Evolutionary conservation across 331 rosid species (phyloP).

Genomic region (Telfairia occidentalis): DNA sequence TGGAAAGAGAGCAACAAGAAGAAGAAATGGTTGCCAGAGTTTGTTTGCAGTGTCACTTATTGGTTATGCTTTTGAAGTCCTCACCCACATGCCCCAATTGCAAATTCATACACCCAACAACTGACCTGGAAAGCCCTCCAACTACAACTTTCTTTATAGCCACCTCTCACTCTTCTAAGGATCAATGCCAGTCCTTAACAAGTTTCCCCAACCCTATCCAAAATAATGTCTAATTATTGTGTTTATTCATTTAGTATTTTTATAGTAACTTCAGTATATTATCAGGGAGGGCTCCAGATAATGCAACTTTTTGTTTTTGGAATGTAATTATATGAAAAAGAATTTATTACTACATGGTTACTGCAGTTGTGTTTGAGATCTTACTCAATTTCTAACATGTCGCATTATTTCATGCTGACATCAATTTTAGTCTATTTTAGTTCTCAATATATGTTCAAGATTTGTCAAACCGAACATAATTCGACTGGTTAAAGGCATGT

Average conservation of each 20-base stretch:
- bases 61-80: conserved; percentile 79
- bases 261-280: neutral
- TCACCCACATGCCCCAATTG: conserved; percentile 93
- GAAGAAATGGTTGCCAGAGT: conserved; percentile 82
- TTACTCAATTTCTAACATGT: neutral
- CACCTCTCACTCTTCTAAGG: neutral
- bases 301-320: neutral
- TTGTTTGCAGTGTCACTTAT: conserved; percentile 74
- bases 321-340: neutral
- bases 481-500: too few species aligned
- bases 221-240: conserved; percentile 1
- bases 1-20: conserved; percentile 22
- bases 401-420: too few species aligned
- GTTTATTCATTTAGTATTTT: neutral
- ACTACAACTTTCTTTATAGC: conserved; percentile 32
- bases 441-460: too few species aligned
- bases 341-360: neutral
- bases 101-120: conserved; percentile 64
- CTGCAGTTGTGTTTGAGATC: neutral
- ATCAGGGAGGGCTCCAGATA: neutral
- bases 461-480: too few species aligned
- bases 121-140: conserved; percentile 37
- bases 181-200: neutral
- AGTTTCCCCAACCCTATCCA: conserved; percentile 6
- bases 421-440: too few species aligned